Evolutionary conservation across 148 eudicot genomes (phyloP).

Genomic region (Polygonum maritimum): DNA sequence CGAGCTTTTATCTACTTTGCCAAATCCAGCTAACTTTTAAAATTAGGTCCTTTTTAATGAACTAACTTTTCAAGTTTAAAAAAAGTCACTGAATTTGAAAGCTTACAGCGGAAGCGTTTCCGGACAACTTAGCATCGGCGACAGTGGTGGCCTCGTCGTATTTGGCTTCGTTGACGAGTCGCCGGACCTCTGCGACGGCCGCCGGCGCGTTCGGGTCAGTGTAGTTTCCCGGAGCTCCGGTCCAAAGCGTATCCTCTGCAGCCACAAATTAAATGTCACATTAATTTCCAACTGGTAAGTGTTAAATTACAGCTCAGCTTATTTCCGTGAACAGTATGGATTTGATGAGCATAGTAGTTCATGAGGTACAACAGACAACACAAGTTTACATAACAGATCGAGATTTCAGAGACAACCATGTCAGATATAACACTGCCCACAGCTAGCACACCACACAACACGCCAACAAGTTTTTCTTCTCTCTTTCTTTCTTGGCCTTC

Average conservation of each 20-base stretch:
- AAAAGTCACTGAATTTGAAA: no score
- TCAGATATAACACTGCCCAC: neutral
- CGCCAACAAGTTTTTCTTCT: neutral
- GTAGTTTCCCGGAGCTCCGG: conserved; percentile 65
- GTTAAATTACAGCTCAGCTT: no score
- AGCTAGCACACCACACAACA: neutral
- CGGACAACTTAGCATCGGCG: conserved; percentile 45
- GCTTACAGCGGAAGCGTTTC: conserved; percentile 45
- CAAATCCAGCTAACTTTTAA: no score
- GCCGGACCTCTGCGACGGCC: conserved; percentile 44
- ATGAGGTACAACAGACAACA: no score
- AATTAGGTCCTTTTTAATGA: no score
- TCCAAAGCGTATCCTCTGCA: conserved; percentile 89
- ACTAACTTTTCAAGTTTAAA: neutral
- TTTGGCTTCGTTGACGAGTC: conserved; percentile 54
- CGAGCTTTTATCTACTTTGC: no score
- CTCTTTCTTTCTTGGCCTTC: neutral
- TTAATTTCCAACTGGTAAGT: no score
- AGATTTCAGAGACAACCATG: neutral
- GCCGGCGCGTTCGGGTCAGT: conserved; percentile 42
- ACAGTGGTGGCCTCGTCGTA: conserved; percentile 55
- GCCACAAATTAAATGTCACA: neutral
- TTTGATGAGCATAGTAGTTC: no score
- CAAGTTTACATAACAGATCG: neutral
- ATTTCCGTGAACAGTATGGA: neutral